Percentiles rank a stretch among this genome's conserved stretches.
Conservation (phyloP, 495 filamentous ascomycete species). For the Aspergillus baeticus region DNA sequence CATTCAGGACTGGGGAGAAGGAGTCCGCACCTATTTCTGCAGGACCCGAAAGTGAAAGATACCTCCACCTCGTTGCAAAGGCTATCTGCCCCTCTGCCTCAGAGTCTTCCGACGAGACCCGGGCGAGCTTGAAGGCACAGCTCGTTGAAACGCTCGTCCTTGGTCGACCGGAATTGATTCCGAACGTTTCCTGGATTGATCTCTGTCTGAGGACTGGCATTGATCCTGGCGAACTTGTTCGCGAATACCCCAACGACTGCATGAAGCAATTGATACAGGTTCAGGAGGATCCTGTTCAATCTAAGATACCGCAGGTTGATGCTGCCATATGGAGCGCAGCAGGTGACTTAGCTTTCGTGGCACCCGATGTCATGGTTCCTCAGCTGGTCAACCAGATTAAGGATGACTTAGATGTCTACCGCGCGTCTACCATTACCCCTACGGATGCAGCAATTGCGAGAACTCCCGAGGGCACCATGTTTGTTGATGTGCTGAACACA, state of each 20-base stretch:
- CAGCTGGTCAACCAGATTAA: slow-evolving; percentile 70
- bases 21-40: slow-evolving; percentile 70
- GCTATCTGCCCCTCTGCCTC: slow-evolving; percentile 60
- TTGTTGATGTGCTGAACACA: slow-evolving; percentile 84
- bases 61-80: slow-evolving; percentile 62
- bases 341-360: slow-evolving; percentile 90
- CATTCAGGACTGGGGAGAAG: slow-evolving; percentile 64
- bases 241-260: slow-evolving; percentile 46
- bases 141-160: slow-evolving; percentile 75
- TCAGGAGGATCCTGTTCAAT: slow-evolving; percentile 41
- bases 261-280: slow-evolving; percentile 44
- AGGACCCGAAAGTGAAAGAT: slow-evolving; percentile 55
- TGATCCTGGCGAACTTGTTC: slow-evolving; percentile 78
- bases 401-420: slow-evolving; percentile 63
- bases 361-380: slow-evolving; percentile 77
- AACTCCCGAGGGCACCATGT: slow-evolving; percentile 81
- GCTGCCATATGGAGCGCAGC: slow-evolving; percentile 75
- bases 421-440: slow-evolving; percentile 69
- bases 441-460: slow-evolving; percentile 88
- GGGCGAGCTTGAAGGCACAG: slow-evolving; percentile 54
- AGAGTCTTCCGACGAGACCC: slow-evolving; percentile 32
- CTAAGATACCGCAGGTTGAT: slow-evolving; percentile 47
- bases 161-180: slow-evolving; percentile 74
- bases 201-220: slow-evolving; percentile 72
- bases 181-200: slow-evolving; percentile 82